Conservation (phyloP, 2,329 filamentous ascomycete genomes). For the Hymenoscyphus scutula region DNA sequence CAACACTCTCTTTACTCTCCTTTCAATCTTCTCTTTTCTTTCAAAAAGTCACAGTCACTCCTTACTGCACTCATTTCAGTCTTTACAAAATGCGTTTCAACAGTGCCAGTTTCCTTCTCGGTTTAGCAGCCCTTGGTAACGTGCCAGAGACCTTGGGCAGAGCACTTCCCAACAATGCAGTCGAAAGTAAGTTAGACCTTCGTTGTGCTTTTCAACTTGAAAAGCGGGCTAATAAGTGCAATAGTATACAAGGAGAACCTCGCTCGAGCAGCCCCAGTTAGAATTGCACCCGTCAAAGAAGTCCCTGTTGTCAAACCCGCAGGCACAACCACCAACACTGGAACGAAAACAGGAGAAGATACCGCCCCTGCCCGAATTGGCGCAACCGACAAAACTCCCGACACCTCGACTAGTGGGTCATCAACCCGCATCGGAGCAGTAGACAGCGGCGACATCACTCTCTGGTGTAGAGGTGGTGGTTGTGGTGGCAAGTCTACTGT, state of each 20-base stretch:
- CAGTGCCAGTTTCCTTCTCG: not conserved
- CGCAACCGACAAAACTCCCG: not conserved
- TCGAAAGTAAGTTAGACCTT: not conserved
- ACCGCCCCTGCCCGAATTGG: not conserved
- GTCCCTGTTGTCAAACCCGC: not conserved
- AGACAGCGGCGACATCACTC: not conserved
- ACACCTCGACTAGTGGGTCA: not conserved
- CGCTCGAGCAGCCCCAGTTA: slow-evolving; percentile 4
- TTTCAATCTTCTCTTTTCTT: not conserved
- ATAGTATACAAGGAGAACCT: not conserved
- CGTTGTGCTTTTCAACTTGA: not conserved
- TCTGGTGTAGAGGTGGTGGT: no score
- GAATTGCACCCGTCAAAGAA: not conserved
- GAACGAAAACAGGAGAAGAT: not conserved
- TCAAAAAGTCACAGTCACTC: not conserved
- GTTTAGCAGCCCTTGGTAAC: slow-evolving; percentile 2
- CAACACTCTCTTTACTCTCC: not conserved
- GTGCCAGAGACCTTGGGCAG: slow-evolving; percentile 1
- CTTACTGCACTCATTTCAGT: not conserved
- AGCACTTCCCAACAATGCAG: slow-evolving; percentile 3
- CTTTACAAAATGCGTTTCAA: slow-evolving; percentile 6
- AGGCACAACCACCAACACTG: not conserved
- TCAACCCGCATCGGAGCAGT: not conserved
- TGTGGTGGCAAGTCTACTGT: no score
- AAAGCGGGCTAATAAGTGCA: not conserved